Conservation (phyloP, 2,329 filamentous ascomycete species). For the Sordariomycetes sp. region DNA sequence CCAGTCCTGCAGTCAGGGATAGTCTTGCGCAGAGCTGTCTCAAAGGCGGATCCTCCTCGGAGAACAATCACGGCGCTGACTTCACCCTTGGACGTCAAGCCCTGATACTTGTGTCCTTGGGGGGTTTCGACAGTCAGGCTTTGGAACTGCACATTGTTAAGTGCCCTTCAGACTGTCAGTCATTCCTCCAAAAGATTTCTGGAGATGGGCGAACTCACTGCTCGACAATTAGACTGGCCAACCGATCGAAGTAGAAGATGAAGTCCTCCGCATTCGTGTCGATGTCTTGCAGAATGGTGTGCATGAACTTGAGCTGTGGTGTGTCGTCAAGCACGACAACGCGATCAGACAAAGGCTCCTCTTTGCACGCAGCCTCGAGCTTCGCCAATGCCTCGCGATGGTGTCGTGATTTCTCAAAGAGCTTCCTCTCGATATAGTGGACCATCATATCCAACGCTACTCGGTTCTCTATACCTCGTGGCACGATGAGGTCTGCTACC, state of each 20-base stretch:
- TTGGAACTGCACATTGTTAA: constrained; percentile 68
- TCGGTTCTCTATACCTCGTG: constrained; percentile 85
- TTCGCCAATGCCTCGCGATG: constrained; percentile 73
- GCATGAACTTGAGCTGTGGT: constrained; percentile 77
- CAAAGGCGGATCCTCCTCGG: constrained; percentile 79
- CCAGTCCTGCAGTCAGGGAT: constrained; percentile 90
- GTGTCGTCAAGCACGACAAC: constrained; percentile 69
- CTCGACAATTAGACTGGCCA: constrained; percentile 79
- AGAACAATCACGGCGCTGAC: constrained; percentile 83
- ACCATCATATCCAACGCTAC: constrained; percentile 95
- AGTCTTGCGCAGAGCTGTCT: constrained; percentile 78
- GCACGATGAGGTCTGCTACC: constrained; percentile 90
- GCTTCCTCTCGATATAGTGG: constrained; percentile 81
- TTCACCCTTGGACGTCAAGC: constrained; percentile 61
- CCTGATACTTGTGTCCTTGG: constrained; percentile 58
- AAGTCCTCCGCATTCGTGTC: constrained; percentile 79
- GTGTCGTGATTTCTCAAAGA: constrained; percentile 74
- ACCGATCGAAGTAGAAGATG: constrained; percentile 92
- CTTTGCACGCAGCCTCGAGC: constrained; percentile 63
- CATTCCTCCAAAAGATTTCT: constrained; percentile 1
- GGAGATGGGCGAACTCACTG: constrained; percentile 33
- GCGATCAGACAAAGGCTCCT: constrained; percentile 63
- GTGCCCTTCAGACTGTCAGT: constrained; percentile 47
- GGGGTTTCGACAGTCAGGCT: constrained; percentile 61
- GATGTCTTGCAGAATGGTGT: constrained; percentile 79